These are phyloP conservation scores for Lagenaria siceraria DNA, from an alignment of 306 rosid species.

Conservation along the genomic window DNA sequence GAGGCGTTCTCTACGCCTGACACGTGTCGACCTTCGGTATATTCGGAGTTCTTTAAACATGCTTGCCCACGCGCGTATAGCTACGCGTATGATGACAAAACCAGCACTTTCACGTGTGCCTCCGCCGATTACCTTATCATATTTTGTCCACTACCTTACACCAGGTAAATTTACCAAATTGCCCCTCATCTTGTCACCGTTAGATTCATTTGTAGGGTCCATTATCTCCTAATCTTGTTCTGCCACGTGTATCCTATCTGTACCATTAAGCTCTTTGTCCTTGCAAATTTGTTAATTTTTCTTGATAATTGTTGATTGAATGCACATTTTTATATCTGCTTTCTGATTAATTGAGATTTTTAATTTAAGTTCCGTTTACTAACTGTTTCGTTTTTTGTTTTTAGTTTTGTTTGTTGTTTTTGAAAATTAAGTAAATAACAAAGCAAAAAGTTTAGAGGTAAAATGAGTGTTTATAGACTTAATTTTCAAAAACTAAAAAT, in stretches of 20 bases:
- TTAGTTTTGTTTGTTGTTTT: too few species aligned
- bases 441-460: too few species aligned
- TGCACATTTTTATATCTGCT: neutral
- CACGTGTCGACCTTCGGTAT: slow-evolving; percentile 57
- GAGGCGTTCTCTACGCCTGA: slow-evolving; percentile 74
- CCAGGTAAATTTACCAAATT: slow-evolving; percentile 41
- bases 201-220: neutral
- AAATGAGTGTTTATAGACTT: too few species aligned
- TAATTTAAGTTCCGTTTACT: too few species aligned
- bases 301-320: too few species aligned
- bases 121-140: slow-evolving; percentile 62
- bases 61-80: slow-evolving; percentile 97
- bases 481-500: too few species aligned
- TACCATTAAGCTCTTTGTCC: too few species aligned
- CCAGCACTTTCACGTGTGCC: slow-evolving; percentile 85
- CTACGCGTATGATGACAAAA: slow-evolving; percentile 92
- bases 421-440: too few species aligned
- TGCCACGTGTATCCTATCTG: neutral
- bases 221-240: neutral
- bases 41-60: slow-evolving; percentile 49
- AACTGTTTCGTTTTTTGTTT: too few species aligned
- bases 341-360: too few species aligned
- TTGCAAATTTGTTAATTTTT: too few species aligned
- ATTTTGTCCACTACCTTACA: slow-evolving; percentile 74
- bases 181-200: neutral